Evolutionary conservation across 176 grass and related monocot species (phyloP), one percentile per base, ranked within the genome.

Genomic region (Oryza punctata): DNA sequence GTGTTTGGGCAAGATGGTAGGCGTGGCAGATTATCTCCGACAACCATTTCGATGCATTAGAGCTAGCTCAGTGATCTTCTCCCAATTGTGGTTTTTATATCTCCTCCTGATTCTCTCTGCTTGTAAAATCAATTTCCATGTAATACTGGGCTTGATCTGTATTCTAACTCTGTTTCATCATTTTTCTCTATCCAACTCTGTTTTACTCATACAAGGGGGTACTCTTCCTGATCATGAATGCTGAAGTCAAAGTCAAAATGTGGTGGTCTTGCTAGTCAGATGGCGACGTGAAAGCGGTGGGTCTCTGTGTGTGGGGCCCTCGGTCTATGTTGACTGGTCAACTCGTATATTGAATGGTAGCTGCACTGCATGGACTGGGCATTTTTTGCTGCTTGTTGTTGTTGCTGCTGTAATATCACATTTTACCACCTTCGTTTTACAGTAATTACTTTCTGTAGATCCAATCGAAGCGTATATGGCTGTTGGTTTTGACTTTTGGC

Each of bases 81-180:
- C 7, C 12, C 9, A 21, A 0, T 59, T 52, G 1, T 79, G 3
- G 30, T 26, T 72, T 30, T 7, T 38, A 38, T 38, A 3, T 30
- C 30, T 28, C 30, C 30, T 15, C 10, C 38, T 1, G 19, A 61
- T 61, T 61, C 9, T 24, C 57, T 23, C 57, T 27, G 1, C 28
- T 28, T 54, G 59, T 86, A 66, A 79, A 41, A 73, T n/a, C n/a
- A n/a, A n/a, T 86, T 50, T 72, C 28, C 44, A 63, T 73, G 57
- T 24, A 24, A 30, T 66, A 19, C 57, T 32, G 11, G n/a, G 69
- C 29, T 66, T 73, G 21, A 68, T 71, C 33, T 85, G 47, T 57
- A 45, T 16, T 5, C 18, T 25, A 47, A 23, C 18, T 1, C n/a
- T n/a, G n/a, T 43, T 71, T 71, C 4, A 37, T 63, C 28, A 33